Evolutionary conservation across 371 early-diverging fungal genomes (phyloP).

Genomic region (Synchytrium microbalum): DNA sequence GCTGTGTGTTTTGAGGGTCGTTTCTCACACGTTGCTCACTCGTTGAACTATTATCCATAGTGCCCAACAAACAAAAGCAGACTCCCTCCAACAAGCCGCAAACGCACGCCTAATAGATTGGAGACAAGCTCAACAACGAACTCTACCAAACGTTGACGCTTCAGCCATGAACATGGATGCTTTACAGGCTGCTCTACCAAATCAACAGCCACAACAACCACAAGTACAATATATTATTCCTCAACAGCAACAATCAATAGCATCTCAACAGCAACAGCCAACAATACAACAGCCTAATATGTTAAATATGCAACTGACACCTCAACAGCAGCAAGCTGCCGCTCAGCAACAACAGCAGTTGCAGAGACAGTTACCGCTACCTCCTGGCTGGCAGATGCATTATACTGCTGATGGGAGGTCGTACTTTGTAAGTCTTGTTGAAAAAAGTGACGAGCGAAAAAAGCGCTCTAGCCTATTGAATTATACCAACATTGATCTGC

Average conservation of each 20-base stretch:
- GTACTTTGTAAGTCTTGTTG: constrained; percentile 6
- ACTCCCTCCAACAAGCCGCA: not conserved
- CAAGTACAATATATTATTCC: no score
- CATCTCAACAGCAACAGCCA: not conserved
- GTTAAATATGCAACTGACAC: no score
- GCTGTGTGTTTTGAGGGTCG: not conserved
- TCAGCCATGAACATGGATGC: not conserved
- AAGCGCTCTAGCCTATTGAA: constrained; percentile 49
- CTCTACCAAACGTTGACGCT: not conserved
- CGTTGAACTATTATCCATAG: not conserved
- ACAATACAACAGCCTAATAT: not conserved
- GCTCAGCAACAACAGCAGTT: not conserved
- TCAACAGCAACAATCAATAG: not conserved
- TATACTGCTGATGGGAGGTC: constrained; percentile 8
- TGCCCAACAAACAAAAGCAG: constrained; percentile 4
- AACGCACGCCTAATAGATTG: not conserved
- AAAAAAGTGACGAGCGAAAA: not conserved
- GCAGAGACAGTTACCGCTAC: constrained; percentile 1
- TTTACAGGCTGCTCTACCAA: not conserved
- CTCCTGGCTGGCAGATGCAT: constrained; percentile 6
- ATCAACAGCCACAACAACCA: no score
- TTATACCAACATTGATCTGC: not conserved
- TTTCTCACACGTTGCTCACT: not conserved
- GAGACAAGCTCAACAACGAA: not conserved
- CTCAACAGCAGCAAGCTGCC: no score